Conservation (phyloP, 345 rosid species). For the Eucalyptus viminalis region DNA sequence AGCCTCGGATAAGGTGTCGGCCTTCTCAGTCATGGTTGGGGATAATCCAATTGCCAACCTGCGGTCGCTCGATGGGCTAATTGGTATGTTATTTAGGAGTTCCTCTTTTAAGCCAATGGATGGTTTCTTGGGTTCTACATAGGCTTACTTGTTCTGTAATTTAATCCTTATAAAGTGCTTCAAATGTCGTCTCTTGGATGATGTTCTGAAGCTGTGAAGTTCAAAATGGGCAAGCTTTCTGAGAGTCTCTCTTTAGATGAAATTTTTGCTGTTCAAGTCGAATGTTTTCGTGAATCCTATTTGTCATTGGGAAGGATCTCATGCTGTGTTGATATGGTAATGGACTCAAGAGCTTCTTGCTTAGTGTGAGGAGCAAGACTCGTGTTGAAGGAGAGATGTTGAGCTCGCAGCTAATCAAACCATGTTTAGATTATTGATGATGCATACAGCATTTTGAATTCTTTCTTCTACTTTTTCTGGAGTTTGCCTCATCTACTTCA, state of each 20-base stretch:
- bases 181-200: not conserved
- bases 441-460: not conserved
- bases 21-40: conserved; percentile 76
- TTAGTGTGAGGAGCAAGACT: not conserved
- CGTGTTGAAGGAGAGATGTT: not conserved
- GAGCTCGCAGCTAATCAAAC: not conserved
- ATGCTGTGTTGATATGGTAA: not conserved
- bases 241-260: not conserved
- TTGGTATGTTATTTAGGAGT: conserved; percentile 33
- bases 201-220: not conserved
- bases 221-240: not conserved
- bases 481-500: not conserved
- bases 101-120: not conserved
- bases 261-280: not conserved
- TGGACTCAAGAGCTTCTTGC: not conserved
- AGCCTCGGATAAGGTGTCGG: conserved; percentile 84
- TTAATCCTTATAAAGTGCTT: not conserved
- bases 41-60: conserved; percentile 88
- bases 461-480: not conserved
- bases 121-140: not conserved
- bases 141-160: not conserved
- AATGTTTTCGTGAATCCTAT: not conserved
- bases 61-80: conserved; percentile 81
- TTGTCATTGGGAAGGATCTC: not conserved
- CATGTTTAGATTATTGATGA: not conserved